phyloP scores from a whole-genome alignment of 208 protist species.

The Leishmania aethiopica region DNA sequence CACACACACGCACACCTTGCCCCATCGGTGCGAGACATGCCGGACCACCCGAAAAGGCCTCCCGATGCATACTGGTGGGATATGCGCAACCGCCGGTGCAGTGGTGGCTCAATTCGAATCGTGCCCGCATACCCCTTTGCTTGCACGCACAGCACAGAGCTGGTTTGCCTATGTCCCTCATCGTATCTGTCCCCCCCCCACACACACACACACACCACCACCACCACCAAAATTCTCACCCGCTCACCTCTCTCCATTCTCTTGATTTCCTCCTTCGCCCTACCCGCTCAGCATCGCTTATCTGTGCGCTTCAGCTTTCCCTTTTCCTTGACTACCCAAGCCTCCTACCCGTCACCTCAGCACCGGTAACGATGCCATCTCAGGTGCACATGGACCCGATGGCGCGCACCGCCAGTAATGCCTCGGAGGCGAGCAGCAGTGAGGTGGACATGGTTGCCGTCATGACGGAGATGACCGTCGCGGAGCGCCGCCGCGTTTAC shows the following conservation, averaged over 20 bases:
- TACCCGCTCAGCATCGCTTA: not conserved
- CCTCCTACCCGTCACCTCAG: not conserved
- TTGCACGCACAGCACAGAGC: not conserved
- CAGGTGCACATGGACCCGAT: slow-evolving; percentile 29
- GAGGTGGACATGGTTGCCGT: slow-evolving; percentile 61
- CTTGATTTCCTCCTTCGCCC: not conserved
- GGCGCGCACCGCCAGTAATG: slow-evolving; percentile 32
- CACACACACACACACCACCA: no score
- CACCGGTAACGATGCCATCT: slow-evolving; percentile 12
- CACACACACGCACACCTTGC: not conserved
- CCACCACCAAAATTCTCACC: no score
- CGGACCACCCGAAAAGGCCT: not conserved
- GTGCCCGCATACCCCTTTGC: not conserved
- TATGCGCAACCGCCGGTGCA: not conserved
- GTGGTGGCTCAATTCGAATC: not conserved
- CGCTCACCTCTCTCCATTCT: not conserved
- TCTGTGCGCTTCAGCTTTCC: not conserved
- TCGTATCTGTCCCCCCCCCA: no score
- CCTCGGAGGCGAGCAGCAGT: slow-evolving; percentile 20
- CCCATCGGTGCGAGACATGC: not conserved
- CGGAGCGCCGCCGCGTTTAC: slow-evolving; percentile 61
- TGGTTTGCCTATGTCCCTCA: not conserved
- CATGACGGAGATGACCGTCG: slow-evolving; percentile 57
- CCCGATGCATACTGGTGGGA: not conserved
- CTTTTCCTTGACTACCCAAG: not conserved